phyloP scores from a whole-genome alignment of 208 protist species.

The Acanthamoeba polyphaga region DNA sequence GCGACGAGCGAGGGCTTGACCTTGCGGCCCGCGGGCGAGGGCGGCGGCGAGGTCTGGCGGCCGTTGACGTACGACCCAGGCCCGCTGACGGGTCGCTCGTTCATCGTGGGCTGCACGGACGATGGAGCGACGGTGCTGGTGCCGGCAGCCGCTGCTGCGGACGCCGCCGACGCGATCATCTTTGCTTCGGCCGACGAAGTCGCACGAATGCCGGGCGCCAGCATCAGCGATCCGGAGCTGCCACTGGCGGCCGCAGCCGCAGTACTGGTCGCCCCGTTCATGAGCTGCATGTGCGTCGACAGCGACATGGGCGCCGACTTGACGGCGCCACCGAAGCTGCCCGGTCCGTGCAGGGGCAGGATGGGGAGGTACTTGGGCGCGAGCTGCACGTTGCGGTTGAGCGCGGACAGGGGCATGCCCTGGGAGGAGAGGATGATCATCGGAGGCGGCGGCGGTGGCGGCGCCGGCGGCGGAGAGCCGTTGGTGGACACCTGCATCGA shows the following conservation, averaged over 20 bases:
- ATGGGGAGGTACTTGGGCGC: conserved; percentile 19
- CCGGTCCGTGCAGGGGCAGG: background rate
- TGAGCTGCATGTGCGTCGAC: background rate
- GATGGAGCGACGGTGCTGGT: conserved; percentile 5
- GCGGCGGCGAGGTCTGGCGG: background rate
- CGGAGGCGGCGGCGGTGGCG: no score
- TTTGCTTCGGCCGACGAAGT: background rate
- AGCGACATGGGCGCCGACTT: background rate
- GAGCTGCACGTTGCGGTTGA: conserved; percentile 11
- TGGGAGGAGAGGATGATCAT: background rate
- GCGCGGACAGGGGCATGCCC: background rate
- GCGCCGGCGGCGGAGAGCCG: background rate
- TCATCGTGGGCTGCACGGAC: background rate
- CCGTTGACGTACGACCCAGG: background rate
- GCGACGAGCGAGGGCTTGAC: conserved; percentile 9
- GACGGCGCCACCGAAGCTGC: background rate
- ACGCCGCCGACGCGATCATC: conserved; percentile 17
- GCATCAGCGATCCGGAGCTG: background rate
- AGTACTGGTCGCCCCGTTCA: background rate
- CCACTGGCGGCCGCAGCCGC: background rate
- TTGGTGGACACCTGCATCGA: background rate
- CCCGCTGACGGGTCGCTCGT: background rate
- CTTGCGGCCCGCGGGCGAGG: conserved; percentile 3
- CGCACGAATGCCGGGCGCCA: background rate
- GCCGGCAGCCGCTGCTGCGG: background rate